Base-by-base conservation (phyloP, 352 stramenopile genomes). In the Pythium guiyangense region DNA sequence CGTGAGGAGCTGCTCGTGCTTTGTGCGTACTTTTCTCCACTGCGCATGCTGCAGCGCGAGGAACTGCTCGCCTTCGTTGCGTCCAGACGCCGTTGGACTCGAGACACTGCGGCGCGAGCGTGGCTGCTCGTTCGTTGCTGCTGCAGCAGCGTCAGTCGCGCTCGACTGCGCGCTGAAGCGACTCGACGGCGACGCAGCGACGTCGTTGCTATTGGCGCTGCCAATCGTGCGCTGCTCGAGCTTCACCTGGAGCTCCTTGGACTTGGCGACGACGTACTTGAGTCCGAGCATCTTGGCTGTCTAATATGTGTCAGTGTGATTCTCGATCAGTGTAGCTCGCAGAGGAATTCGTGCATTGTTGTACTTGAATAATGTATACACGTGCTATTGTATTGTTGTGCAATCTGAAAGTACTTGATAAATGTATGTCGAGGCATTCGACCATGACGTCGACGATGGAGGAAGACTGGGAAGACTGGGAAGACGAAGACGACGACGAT, bases 261-360 rank as follows among this genome's bases (percentile, higher is more conserved):
- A 88, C 73, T 90, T 90, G 62, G 75, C 76, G 47, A 90, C 77
- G 45, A 90, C 66, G 64, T 84, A 88, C 63, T 90, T 81, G 65
- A 90, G 70, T 14, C 80, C 70, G 27, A 87, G 56, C 79, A 90
- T 89, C n/a, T n/a, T n/a, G n/a, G n/a, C n/a, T n/a, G n/a, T n/a
- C n/a, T n/a, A n/a, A n/a, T n/a, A n/a, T n/a, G n/a, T n/a, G n/a
- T n/a, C n/a, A n/a, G n/a, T n/a, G n/a, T n/a, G n/a, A n/a, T n/a
- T n/a, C n/a, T n/a, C n/a, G n/a, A n/a, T n/a, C n/a, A n/a, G n/a
- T n/a, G n/a, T n/a, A n/a, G n/a, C n/a, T n/a, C n/a, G n/a, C n/a
- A n/a, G n/a, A n/a, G n/a, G n/a, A n/a, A n/a, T n/a, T n/a, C n/a
- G n/a, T n/a, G n/a, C n/a, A n/a, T n/a, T n/a, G n/a, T n/a, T n/a